Base-by-base conservation (phyloP, 2,329 filamentous ascomycete species). In the Onygenales sp. region DNA sequence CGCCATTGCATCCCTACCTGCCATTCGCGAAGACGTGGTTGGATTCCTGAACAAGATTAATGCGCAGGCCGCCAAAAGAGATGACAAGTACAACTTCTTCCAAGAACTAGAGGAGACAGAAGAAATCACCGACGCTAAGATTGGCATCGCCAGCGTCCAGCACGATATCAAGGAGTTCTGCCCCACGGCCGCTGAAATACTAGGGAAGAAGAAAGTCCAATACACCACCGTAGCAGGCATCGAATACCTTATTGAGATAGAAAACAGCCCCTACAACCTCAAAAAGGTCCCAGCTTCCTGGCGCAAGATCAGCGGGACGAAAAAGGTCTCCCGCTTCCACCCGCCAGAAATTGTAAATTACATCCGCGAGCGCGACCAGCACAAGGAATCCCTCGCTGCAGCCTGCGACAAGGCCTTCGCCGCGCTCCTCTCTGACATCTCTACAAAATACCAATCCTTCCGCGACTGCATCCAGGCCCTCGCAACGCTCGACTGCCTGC, bases 81-180 rank as follows among this genome's bases (percentile, higher is more conserved):
- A 97, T 63, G 91, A 98, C 76, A 96, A 95, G 67, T 97, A 96
- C 67, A 77, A 79, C 37, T 98, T 98, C 75, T 96, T 98, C 68
- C 82, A 86, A 5, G 89, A 95, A 58, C 81, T 86, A 40, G 80
- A 89, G 57, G 92, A 96, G 69, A 94, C 87, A 0, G 91, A 96
- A 31, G 86, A 84, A 43, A 96, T 98, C 59, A 84, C 85, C 17
- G 85, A 92, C 61, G 85, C 95, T 64, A 95, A 96, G 68, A 75
- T 94, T 37, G 88, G 88, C 56, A 98, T 98, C 59, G 88, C 84
- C n/a, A 85, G 83, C 21, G 88, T 97, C 4, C 92, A 98, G 70
- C 84, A 93, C 62, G 90, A 95, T 54, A 81, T 98, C 1, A 81
- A 92, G 56, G 80, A 82, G 13, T 88, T 97, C 67, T 85, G 85